phyloP scores from a whole-genome alignment of 371 early-diverging fungal species.

The Mucor plumbeus region DNA sequence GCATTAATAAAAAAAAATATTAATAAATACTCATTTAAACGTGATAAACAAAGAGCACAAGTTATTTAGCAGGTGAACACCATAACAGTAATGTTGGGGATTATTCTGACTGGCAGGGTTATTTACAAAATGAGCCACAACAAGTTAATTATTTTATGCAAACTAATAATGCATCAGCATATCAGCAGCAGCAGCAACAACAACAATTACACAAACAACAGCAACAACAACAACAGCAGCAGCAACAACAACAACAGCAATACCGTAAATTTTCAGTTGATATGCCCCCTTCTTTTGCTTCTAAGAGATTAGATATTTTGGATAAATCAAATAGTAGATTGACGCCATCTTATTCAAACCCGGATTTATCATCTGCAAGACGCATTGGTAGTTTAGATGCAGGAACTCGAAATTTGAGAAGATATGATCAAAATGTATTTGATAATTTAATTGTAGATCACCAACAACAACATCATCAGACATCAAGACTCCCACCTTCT shows the following conservation, averaged over 20 bases:
- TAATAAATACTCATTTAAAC: neutral
- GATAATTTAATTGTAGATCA: constrained; percentile 17
- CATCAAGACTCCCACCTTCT: neutral
- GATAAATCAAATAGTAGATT: constrained; percentile 26
- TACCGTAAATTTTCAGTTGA: constrained; percentile 40
- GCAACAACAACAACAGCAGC: neutral
- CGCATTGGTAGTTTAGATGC: constrained; percentile 33
- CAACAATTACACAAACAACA: neutral
- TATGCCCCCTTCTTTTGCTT: constrained; percentile 28
- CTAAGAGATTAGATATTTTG: constrained; percentile 34
- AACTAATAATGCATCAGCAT: neutral
- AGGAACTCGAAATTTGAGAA: constrained; percentile 17
- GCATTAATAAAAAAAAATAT: neutral
- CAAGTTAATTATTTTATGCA: constrained; percentile 6
- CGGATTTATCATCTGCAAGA: constrained; percentile 41
- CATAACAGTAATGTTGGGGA: neutral
- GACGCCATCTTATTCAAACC: constrained; percentile 50
- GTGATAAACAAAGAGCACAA: constrained; percentile 16
- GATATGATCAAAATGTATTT: constrained; percentile 9
- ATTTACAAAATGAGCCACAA: constrained; percentile 13
- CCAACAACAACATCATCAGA: neutral
- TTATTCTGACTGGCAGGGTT: constrained; percentile 26
- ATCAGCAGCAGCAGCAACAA: too few relatives aligned
- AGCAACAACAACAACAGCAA: neutral
- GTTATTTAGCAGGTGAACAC: constrained; percentile 18